Evolutionary conservation across 768 basidiomycete species (phyloP).

Genomic region (Auricularia sp.): DNA sequence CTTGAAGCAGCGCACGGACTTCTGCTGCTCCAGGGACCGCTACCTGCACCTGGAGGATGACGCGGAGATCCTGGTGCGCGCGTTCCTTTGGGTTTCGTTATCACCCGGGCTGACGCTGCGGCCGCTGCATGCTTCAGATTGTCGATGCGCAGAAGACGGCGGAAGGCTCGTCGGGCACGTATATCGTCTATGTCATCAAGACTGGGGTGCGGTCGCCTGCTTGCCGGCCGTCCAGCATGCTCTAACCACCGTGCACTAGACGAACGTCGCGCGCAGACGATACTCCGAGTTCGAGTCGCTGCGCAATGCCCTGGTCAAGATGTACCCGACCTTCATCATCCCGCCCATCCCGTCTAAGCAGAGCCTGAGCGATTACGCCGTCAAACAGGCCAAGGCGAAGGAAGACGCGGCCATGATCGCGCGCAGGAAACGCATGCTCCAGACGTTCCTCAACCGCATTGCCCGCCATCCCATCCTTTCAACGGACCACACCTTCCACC

Average conservation of each 20-base stretch:
- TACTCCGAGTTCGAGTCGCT: slow-evolving; percentile 98
- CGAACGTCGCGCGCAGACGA: slow-evolving; percentile 71
- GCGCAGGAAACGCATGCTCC: slow-evolving; percentile 85
- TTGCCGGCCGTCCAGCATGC: slow-evolving; percentile 7
- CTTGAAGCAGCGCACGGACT: slow-evolving; percentile 38
- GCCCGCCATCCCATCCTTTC: slow-evolving; percentile 90
- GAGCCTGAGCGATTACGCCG: slow-evolving; percentile 89
- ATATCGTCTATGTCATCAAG: slow-evolving; percentile 88
- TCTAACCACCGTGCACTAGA: slow-evolving; percentile 33
- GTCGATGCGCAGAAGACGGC: slow-evolving; percentile 93
- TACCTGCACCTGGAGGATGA: slow-evolving; percentile 77
- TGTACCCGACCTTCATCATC: slow-evolving; percentile 94
- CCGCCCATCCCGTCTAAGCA: slow-evolving; percentile 98
- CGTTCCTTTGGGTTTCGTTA: slow-evolving; percentile 7
- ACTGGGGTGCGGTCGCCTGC: slow-evolving; percentile 54
- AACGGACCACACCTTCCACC: slow-evolving; percentile 91
- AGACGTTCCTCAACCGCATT: slow-evolving; percentile 87
- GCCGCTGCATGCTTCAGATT: slow-evolving; percentile 45
- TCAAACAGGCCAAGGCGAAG: slow-evolving; percentile 93
- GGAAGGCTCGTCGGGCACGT: slow-evolving; percentile 75
- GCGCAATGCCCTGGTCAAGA: slow-evolving; percentile 65
- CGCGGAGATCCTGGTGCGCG: slow-evolving; percentile 63
- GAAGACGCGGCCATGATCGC: slow-evolving; percentile 91
- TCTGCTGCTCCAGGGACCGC: slow-evolving; percentile 66
- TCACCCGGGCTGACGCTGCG: background rate